Percentiles rank a stretch among this genome's conserved stretches.
These are phyloP conservation scores for Ustilago loliicola DNA, from an alignment of 1,284 basidiomycete genomes.

Conservation along the genomic window DNA sequence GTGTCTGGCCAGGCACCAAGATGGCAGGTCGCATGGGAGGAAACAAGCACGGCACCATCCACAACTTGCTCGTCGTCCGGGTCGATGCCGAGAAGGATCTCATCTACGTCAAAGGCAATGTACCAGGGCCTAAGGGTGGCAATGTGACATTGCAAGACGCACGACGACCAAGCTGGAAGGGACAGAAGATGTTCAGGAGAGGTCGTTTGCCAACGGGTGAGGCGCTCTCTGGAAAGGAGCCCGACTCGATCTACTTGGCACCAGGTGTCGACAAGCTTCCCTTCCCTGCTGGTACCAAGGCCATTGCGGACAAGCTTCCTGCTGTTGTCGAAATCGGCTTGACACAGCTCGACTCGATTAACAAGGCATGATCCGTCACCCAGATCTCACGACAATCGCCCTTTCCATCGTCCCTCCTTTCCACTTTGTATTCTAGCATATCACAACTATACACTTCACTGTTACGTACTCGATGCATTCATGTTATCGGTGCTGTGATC, in stretches of 20 bases:
- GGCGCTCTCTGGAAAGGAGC: slow-evolving; percentile 79
- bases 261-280: slow-evolving; percentile 86
- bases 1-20: slow-evolving; percentile 96
- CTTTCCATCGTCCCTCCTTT: background rate
- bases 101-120: slow-evolving; percentile 81
- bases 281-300: slow-evolving; percentile 88
- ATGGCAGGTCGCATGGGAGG: slow-evolving; percentile 97
- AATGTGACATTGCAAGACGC: slow-evolving; percentile 71
- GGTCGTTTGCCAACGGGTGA: slow-evolving; percentile 72
- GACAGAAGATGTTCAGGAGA: slow-evolving; percentile 60
- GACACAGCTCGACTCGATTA: slow-evolving; percentile 40
- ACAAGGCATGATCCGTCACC: slow-evolving; percentile 27
- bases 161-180: slow-evolving; percentile 65
- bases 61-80: slow-evolving; percentile 87
- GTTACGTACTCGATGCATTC: too few species aligned
- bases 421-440: slow-evolving; percentile 40
- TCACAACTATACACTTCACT: slow-evolving; percentile 3
- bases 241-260: slow-evolving; percentile 81
- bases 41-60: slow-evolving; percentile 72
- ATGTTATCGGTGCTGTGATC: background rate
- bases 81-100: slow-evolving; percentile 88
- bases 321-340: slow-evolving; percentile 64
- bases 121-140: slow-evolving; percentile 74
- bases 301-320: slow-evolving; percentile 77
- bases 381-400: background rate